Base-by-base conservation (phyloP, 805 yeast genomes). In the Schwanniomyces pseudopolymorphus region DNA sequence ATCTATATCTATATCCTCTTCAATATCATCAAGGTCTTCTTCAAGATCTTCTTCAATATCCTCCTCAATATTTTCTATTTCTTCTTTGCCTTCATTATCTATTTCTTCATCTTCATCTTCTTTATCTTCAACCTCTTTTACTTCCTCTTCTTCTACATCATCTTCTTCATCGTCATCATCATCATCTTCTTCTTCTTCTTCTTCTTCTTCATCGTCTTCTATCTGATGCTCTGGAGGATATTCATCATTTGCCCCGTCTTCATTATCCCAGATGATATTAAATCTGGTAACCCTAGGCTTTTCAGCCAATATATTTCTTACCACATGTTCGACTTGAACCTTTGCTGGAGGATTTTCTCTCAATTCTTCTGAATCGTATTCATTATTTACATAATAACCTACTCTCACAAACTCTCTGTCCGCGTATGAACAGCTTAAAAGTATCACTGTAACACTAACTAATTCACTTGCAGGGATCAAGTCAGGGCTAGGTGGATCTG, bases 241-340 rank as follows among this genome's bases (percentile, higher is more conserved):
- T 43, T 83, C 83, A 43, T 87, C 89, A 4, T 74, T 74, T 48
- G 71, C 79, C 27, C 73, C 80, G 44, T 83, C 89, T 40, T 72
- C 76, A 50, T 86, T 87, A 63, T 89, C 96, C 99, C 99, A 94
- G 3, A 90, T 95, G 46, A 94, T 94, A 64, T 94, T 94, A 69
- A 94, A 94, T 53, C 97, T 76, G 5, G 99, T 94, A 35, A 94
- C 99, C 55, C 98, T 78, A 37, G 99, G 99, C 70, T 94, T 94
- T 63, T 94, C 98, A 3, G 98, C 98, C 47, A 94, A 74, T 31
- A 94, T 87, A 66, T 92, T 94, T 60, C 99, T 80, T 24, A 89
- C 96, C 35, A 94, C 96, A 59, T 87, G 94, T 47, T 89, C 96
- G 3, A 92, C 90, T 59, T 89, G 96, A 1, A 92, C 97, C 61